Evolutionary conservation across 2,329 filamentous ascomycete genomes (phyloP).

Genomic region (Dactylellina sp.): DNA sequence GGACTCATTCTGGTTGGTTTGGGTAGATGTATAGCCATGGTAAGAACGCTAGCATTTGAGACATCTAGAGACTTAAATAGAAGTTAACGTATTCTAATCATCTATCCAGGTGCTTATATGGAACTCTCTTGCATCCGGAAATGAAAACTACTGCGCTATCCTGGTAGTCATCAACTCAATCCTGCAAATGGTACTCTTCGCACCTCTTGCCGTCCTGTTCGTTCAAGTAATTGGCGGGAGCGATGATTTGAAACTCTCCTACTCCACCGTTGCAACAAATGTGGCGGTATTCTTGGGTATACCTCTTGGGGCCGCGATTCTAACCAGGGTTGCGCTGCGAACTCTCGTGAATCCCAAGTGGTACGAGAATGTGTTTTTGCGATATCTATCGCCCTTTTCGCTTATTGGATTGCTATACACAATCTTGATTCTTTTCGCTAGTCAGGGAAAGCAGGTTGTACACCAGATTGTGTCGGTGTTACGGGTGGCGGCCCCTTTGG

Average conservation of each 20-base stretch:
- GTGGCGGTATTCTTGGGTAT: conserved; percentile 89
- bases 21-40: conserved; percentile 90
- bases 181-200: conserved; percentile 79
- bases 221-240: conserved; percentile 69
- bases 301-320: conserved; percentile 80
- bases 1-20: conserved; percentile 85
- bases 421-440: conserved; percentile 85
- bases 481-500: conserved; percentile 80
- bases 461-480: conserved; percentile 86
- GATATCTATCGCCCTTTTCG: conserved; percentile 77
- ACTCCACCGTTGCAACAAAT: conserved; percentile 78
- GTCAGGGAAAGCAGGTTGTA: conserved; percentile 80
- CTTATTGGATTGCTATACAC: conserved; percentile 87
- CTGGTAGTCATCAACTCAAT: conserved; percentile 80
- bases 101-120: conserved; percentile 73
- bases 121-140: conserved; percentile 81
- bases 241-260: conserved; percentile 64
- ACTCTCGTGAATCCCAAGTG: conserved; percentile 68
- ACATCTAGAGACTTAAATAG: conserved; percentile 7
- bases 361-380: conserved; percentile 78
- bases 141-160: conserved; percentile 84
- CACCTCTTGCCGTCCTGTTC: conserved; percentile 76
- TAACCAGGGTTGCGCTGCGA: conserved; percentile 76
- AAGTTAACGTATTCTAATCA: conserved; percentile 1
- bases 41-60: conserved; percentile 62